Evolutionary conservation across 1,284 basidiomycete genomes (phyloP).

Genomic region (Rhodotorula sp.): DNA sequence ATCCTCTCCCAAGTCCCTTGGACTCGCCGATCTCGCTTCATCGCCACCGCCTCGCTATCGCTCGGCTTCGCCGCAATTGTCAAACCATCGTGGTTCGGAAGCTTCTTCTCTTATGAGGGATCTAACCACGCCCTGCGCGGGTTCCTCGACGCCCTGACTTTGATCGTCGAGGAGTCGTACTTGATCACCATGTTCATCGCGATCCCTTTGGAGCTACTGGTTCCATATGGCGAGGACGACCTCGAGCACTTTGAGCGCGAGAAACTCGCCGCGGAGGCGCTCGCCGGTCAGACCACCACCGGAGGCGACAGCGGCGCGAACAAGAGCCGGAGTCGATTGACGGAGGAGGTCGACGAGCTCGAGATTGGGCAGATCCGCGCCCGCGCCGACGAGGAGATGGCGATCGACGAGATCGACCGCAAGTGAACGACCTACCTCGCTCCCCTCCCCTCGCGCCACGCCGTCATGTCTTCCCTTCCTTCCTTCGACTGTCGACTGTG

Average conservation of each 20-base stretch:
- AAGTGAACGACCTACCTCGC: background rate
- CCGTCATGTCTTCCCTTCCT: background rate
- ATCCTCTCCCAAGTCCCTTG: constrained; percentile 44
- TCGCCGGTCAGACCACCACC: background rate
- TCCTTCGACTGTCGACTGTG: background rate
- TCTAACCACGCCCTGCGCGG: constrained; percentile 10
- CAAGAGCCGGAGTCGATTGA: background rate
- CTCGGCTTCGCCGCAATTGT: constrained; percentile 11
- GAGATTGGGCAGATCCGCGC: constrained; percentile 1
- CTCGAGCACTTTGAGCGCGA: background rate
- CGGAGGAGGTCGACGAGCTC: constrained; percentile 6
- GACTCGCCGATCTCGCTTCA: constrained; percentile 17
- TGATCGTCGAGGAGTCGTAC: constrained; percentile 17
- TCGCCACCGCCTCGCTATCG: constrained; percentile 16
- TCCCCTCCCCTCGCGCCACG: background rate
- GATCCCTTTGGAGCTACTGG: constrained; percentile 14
- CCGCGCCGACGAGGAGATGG: constrained; percentile 6
- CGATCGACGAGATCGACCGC: constrained; percentile 2
- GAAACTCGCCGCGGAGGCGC: background rate
- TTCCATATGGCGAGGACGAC: constrained; percentile 20
- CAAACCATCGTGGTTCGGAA: constrained; percentile 15
- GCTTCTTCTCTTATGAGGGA: constrained; percentile 13
- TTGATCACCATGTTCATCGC: constrained; percentile 11
- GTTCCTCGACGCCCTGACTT: constrained; percentile 18
- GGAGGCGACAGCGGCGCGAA: background rate